Evolutionary conservation across 164 flowering plant species (phyloP), one percentile per base, ranked within the genome.

Genomic region (Akebia trifoliata): DNA sequence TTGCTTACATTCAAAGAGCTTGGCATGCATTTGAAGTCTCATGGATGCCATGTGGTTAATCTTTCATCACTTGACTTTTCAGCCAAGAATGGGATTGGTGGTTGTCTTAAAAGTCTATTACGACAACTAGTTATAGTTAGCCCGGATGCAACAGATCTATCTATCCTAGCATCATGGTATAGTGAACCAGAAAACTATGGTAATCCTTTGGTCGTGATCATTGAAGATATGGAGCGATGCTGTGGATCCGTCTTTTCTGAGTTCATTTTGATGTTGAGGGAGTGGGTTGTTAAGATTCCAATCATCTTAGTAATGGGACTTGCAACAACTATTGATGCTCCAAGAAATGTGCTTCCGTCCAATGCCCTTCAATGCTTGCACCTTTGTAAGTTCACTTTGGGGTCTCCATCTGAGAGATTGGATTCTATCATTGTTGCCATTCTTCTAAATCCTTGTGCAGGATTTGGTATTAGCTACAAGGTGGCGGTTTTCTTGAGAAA

Each of bases 251-350:
- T 84, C 38, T 78, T 90, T 60, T 78, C 90, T 53, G 91, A 86
- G 55, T 83, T 94, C 64, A 81, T 94, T 51, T 62, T 80, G 39
- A 71, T 85, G 79, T 64, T 94, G 69, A 84, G 96, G 60, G 94
- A 94, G 72, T 90, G 96, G 93, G 81, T 65, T 32, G 60, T 81
- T 12, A 88, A 86, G 75, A 61, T 94, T 74, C 99, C 99, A 22
- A 37, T 86, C 21, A 71, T 83, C 59, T 62, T 94, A 42, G 57
- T 94, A 40, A 66, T 86, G 78, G 99, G 99, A 49, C 81, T 87
- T 55, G 71, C 96, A 30, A 90, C 95, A 28, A 83, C 85, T n/a
- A 43, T 75, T 62, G 91, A 90, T 71, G 84, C 90, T 52, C 78
- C 75, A 25, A 70, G 69, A 63, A 81, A 62, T 57, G 51, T 78